Evolutionary conservation across 2,329 filamentous ascomycete species (phyloP).

Genomic region (Colletotrichum trifolii): DNA sequence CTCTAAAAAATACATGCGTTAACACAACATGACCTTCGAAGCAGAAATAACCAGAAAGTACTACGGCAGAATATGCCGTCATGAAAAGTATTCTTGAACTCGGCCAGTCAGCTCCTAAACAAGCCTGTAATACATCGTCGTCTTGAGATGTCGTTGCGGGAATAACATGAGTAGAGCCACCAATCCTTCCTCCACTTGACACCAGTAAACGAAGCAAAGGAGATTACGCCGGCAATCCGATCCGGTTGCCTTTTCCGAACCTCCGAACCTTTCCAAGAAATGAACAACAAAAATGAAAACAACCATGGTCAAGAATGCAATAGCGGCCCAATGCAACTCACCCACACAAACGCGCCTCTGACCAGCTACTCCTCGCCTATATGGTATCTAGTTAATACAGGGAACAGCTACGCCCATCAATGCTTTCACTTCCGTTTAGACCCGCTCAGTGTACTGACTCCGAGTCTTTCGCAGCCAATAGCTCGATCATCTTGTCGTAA

Average conservation of each 20-base stretch:
- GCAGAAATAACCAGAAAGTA: too few relatives aligned
- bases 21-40: too few relatives aligned
- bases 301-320: neutral
- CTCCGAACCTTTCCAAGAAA: conserved; percentile 7
- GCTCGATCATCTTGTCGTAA: conserved; percentile 37
- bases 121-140: too few relatives aligned
- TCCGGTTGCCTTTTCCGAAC: conserved; percentile 21
- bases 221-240: conserved; percentile 13
- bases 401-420: neutral
- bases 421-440: neutral
- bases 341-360: conserved; percentile 1
- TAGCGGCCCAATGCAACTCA: neutral
- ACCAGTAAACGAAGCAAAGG: conserved; percentile 11
- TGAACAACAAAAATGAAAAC: neutral
- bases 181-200: conserved; percentile 20
- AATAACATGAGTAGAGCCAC: conserved; percentile 19
- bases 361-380: neutral
- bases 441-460: conserved; percentile 6
- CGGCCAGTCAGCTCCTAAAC: too few relatives aligned
- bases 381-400: conserved; percentile 26
- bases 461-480: conserved; percentile 31
- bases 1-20: too few relatives aligned
- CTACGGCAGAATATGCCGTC: too few relatives aligned
- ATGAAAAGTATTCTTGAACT: too few relatives aligned
- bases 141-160: neutral